Percentiles rank a stretch among this genome's conserved stretches.
phyloP scores from a whole-genome alignment of 2,329 filamentous ascomycete species.

The Penicillium sp. region DNA sequence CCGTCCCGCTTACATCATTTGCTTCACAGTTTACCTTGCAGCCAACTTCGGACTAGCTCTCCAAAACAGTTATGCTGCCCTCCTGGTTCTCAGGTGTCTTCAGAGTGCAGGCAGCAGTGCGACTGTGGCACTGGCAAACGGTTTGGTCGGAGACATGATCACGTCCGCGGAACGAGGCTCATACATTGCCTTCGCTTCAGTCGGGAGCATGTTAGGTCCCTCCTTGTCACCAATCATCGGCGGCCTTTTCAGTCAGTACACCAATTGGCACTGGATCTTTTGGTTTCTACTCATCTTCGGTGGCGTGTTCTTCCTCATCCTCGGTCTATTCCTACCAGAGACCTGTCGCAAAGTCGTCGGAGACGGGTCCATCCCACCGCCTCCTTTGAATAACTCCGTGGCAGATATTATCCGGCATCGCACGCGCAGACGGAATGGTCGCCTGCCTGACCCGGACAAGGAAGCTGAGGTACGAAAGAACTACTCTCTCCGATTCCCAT shows the following conservation, averaged over 20 bases:
- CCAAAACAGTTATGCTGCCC: slow-evolving; percentile 52
- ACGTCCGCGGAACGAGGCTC: slow-evolving; percentile 66
- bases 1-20: slow-evolving; percentile 58
- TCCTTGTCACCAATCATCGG: slow-evolving; percentile 60
- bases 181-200: slow-evolving; percentile 22
- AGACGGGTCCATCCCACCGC: slow-evolving; percentile 34
- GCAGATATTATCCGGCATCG: slow-evolving; percentile 21
- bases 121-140: slow-evolving; percentile 67
- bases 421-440: slow-evolving; percentile 17
- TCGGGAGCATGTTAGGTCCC: slow-evolving; percentile 53
- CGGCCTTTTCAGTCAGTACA: slow-evolving; percentile 62
- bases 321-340: slow-evolving; percentile 57
- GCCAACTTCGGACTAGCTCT: slow-evolving; percentile 61
- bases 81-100: slow-evolving; percentile 18
- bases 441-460: slow-evolving; percentile 1
- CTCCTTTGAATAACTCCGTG: slow-evolving; percentile 23
- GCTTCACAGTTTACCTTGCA: slow-evolving; percentile 49
- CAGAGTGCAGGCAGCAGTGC: slow-evolving; percentile 23
- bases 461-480: slow-evolving; percentile 13
- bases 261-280: slow-evolving; percentile 63
- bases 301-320: slow-evolving; percentile 52
- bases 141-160: slow-evolving; percentile 52
- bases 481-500: slow-evolving; percentile 31
- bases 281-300: slow-evolving; percentile 63
- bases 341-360: slow-evolving; percentile 44